These are phyloP conservation scores for Zymoseptoria brevis DNA, from an alignment of 2,329 filamentous ascomycete genomes.

Conservation along the genomic window DNA sequence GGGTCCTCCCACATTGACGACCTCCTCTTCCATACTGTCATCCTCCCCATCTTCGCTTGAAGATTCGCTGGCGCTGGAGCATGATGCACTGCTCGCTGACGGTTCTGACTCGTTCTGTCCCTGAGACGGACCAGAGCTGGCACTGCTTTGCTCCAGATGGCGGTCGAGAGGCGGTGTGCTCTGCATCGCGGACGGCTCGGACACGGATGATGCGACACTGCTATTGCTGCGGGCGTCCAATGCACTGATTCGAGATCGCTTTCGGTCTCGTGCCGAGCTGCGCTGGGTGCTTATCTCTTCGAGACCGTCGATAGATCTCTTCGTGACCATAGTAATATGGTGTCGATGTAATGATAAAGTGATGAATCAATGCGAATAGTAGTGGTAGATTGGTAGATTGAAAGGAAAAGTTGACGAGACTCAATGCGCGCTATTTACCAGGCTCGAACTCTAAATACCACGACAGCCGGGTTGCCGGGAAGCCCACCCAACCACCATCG, in stretches of 20 bases:
- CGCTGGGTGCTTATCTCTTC: not conserved
- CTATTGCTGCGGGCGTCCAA: constrained; percentile 2
- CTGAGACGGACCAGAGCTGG: not conserved
- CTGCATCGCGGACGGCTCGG: constrained; percentile 3
- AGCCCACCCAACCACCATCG: too few species aligned
- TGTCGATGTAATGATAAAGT: not conserved
- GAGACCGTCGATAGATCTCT: not conserved
- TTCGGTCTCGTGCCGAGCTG: not conserved
- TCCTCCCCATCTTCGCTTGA: constrained; percentile 7
- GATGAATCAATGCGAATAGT: not conserved
- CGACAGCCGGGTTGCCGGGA: not conserved
- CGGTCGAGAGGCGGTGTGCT: not conserved
- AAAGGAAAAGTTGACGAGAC: not conserved
- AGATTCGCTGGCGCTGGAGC: constrained; percentile 3
- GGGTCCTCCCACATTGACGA: constrained; percentile 10
- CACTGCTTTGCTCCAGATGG: not conserved
- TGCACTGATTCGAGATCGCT: constrained; percentile 4
- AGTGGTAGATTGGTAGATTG: not conserved
- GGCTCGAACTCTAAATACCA: not conserved
- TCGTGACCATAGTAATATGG: not conserved
- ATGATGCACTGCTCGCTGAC: not conserved
- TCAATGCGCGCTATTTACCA: not conserved
- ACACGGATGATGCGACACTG: not conserved
- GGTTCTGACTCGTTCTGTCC: not conserved
- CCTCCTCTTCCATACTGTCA: constrained; percentile 5